These are phyloP conservation scores for Eucalyptus tenuipes DNA, from an alignment of 345 rosid genomes.

Conservation along the genomic window DNA sequence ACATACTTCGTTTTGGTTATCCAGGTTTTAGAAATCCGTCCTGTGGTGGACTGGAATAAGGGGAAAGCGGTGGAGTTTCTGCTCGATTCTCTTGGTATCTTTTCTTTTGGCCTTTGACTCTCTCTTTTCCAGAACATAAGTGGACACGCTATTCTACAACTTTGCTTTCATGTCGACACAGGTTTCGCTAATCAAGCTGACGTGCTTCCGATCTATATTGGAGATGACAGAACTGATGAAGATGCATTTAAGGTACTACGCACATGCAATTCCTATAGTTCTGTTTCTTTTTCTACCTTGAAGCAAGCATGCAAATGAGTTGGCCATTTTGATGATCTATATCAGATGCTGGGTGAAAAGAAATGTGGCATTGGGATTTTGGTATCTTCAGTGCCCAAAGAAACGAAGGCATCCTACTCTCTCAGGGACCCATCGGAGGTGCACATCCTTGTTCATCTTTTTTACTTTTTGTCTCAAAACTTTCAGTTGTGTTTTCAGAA, in stretches of 20 bases:
- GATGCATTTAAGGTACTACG: constrained; percentile 77
- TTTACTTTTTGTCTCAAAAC: not conserved
- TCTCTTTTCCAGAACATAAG: not conserved
- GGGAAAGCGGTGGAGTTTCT: constrained; percentile 93
- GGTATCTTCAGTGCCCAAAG: constrained; percentile 81
- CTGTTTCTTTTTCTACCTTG: not conserved
- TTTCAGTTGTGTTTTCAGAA: not conserved
- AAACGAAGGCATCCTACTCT: constrained; percentile 64
- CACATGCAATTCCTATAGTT: not conserved
- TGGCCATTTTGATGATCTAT: not conserved
- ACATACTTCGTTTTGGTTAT: not conserved
- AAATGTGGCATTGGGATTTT: constrained; percentile 69
- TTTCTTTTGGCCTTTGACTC: not conserved
- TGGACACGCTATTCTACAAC: not conserved
- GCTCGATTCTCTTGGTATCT: constrained; percentile 68
- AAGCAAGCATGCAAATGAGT: not conserved
- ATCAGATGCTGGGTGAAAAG: constrained; percentile 44
- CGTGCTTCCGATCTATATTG: constrained; percentile 73
- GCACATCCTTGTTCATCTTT: not conserved
- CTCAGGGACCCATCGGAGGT: constrained; percentile 79
- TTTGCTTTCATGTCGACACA: not conserved
- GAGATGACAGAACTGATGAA: constrained; percentile 87
- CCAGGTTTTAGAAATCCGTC: constrained; percentile 97
- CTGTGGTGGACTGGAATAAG: constrained; percentile 85
- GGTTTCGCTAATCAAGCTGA: constrained; percentile 44